These are phyloP conservation scores for Penicillium polonicum DNA, from an alignment of 2,329 filamentous ascomycete genomes.

Conservation along the genomic window DNA sequence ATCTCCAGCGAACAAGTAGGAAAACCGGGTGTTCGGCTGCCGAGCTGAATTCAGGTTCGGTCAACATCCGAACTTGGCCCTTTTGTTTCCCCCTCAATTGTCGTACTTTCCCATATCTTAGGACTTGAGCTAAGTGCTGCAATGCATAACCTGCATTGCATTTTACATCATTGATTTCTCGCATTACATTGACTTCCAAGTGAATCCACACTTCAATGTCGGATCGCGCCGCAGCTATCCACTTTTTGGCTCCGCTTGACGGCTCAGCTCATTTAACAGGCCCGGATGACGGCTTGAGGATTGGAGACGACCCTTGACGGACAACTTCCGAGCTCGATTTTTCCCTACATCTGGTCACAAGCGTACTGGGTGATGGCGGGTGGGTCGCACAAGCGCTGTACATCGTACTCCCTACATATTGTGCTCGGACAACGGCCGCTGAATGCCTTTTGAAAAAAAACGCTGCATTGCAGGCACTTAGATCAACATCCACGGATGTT, in stretches of 20 bases:
- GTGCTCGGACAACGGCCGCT: conserved; percentile 12
- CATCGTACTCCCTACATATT: not conserved
- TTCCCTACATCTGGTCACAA: not conserved
- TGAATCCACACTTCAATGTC: conserved; percentile 13
- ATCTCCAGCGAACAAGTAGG: conserved; percentile 8
- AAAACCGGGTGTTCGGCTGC: conserved; percentile 13
- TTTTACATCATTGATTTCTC: not conserved
- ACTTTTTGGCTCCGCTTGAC: conserved; percentile 13
- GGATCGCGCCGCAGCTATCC: conserved; percentile 12
- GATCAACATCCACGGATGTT: conserved; percentile 16
- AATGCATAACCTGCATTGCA: not conserved
- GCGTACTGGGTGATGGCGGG: not conserved
- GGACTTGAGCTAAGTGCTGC: not conserved
- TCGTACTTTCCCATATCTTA: too few relatives aligned
- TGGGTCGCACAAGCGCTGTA: conserved; percentile 12
- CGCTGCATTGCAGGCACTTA: conserved; percentile 9
- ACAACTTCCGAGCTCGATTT: conserved; percentile 21
- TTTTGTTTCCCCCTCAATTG: too few relatives aligned
- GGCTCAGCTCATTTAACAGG: conserved; percentile 3
- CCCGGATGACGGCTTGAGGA: not conserved
- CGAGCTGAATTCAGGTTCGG: conserved; percentile 20
- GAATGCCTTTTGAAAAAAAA: conserved; percentile 3
- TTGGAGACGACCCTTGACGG: conserved; percentile 10
- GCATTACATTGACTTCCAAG: not conserved
- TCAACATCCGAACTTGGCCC: conserved; percentile 24